Evolutionary conservation across 2,329 filamentous ascomycete genomes (phyloP).

Genomic region (Fusarium brachygibbosum): DNA sequence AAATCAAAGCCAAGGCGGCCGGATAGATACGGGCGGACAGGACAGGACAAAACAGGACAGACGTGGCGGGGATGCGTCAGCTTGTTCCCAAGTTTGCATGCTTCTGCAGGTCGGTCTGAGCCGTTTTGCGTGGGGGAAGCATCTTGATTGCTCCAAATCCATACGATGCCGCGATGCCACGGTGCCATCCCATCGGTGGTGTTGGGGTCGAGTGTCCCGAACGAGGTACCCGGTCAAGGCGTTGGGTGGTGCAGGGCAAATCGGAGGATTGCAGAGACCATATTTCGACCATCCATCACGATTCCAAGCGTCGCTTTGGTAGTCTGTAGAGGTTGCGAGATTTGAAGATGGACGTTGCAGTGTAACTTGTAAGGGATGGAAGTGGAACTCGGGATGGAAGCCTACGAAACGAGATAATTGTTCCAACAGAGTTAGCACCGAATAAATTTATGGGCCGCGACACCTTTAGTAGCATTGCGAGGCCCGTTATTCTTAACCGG

Average conservation of each 20-base stretch:
- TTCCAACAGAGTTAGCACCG: slow-evolving; percentile 19
- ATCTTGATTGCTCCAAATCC: slow-evolving; percentile 44
- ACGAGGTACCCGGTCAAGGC: slow-evolving; percentile 45
- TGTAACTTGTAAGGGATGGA: slow-evolving; percentile 21
- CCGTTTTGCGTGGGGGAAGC: slow-evolving; percentile 41
- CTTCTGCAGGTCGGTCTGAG: slow-evolving; percentile 47
- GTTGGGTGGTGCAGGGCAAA: slow-evolving; percentile 24
- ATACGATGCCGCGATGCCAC: slow-evolving; percentile 45
- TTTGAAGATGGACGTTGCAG: slow-evolving; percentile 37
- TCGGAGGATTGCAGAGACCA: slow-evolving; percentile 29
- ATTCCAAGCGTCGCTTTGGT: slow-evolving; percentile 9
- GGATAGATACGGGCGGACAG: slow-evolving; percentile 23
- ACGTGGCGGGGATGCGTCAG: slow-evolving; percentile 45
- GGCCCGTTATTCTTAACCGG: slow-evolving; percentile 23
- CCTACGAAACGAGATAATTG: slow-evolving; percentile 17
- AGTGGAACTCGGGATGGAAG: slow-evolving; percentile 43
- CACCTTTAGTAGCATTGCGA: slow-evolving; percentile 25
- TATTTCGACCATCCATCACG: slow-evolving; percentile 16
- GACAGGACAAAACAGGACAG: background rate
- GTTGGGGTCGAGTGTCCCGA: slow-evolving; percentile 42
- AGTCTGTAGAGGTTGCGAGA: slow-evolving; percentile 43
- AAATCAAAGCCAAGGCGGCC: slow-evolving; percentile 3
- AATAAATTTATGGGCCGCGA: slow-evolving; percentile 23
- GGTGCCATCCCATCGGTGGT: slow-evolving; percentile 40
- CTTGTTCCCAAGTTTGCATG: slow-evolving; percentile 36